A percentile compares a stretch with the other conserved stretches of the same genome.
phyloP scores from a whole-genome alignment of 495 filamentous ascomycete genomes.

The Cladorrhinum samala region DNA sequence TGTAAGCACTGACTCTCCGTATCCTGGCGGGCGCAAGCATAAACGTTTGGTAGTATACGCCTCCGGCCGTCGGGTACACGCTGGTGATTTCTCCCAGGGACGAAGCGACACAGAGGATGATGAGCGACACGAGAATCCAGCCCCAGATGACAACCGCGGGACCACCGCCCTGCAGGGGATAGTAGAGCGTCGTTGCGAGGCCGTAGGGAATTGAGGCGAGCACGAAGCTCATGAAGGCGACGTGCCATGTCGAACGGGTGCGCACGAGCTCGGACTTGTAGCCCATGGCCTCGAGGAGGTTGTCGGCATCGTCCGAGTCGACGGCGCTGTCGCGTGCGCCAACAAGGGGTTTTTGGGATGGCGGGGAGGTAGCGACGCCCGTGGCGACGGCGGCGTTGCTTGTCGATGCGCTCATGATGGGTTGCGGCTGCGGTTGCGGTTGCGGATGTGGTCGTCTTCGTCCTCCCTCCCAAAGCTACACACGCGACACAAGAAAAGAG shows the following conservation, averaged over 20 bases:
- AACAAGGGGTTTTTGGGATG: background rate
- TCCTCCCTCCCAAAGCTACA: no score
- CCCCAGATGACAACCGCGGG: constrained; percentile 63
- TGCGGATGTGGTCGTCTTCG: no score
- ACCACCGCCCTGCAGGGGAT: constrained; percentile 59
- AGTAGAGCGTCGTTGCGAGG: constrained; percentile 63
- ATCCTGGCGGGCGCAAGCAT: constrained; percentile 42
- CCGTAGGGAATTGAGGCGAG: constrained; percentile 56
- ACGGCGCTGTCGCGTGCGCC: background rate
- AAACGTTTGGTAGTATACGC: constrained; percentile 52
- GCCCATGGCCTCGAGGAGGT: constrained; percentile 45
- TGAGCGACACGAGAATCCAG: constrained; percentile 44
- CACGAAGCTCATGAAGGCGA: constrained; percentile 54
- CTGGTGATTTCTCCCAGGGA: constrained; percentile 52
- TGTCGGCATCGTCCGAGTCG: constrained; percentile 33
- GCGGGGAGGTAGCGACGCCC: background rate
- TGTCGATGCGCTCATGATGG: background rate
- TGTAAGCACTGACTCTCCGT: constrained; percentile 50
- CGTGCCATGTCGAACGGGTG: constrained; percentile 49
- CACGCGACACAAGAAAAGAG: no score
- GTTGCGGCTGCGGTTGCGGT: no score
- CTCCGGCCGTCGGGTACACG: constrained; percentile 51
- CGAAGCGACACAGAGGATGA: constrained; percentile 46
- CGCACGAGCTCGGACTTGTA: constrained; percentile 48
- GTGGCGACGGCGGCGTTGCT: background rate